Evolutionary conservation across 2,329 filamentous ascomycete genomes (phyloP), one percentile per base, ranked within the genome.

Genomic region (Fusarium sp.): DNA sequence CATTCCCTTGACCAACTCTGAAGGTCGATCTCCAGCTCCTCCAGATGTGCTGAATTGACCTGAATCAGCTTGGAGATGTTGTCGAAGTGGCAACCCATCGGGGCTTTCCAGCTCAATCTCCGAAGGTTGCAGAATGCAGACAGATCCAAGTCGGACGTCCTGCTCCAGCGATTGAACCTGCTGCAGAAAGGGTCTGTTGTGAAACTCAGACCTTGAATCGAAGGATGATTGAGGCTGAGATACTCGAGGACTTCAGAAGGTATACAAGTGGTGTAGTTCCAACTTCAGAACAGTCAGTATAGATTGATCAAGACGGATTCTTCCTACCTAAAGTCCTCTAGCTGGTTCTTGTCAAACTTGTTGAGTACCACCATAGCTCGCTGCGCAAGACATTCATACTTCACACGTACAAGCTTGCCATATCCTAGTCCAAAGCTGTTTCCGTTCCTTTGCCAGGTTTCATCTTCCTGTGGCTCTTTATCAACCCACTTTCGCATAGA

Each of bases 381-480:
- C 10, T 62, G 48, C 4, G 49, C 30, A 10, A 62, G 48, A 24
- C 58, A 62, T 7, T 62, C 56, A 23, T 47, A 62, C 14, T 55
- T 62, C 0, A 62, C 48, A 2, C 48, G 26, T 2, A 62, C 42
- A 32, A 62, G 48, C 1, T 21, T 47, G 0, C 56, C 30, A 1
- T 34, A 5, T 2, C 9, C 34, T 0, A 46, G 2, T 0, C 46
- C 40, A 32, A 45, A 54, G 4, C 19, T 61, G 14, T 54, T 34
- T 2, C 34, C 26, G 7, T 14, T 20, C 2, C 34, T 21, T 2
- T 61, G 47, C 57, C 40, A 61, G 1, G 47, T 42, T 40, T 61
- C n/a, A 7, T 45, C 11, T 12, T 43, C 15, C 10, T 20, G n/a
- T 0, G 42, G 58, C 1, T 47, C 48, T 3, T 20, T 28, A 0